A percentile compares a stretch with the other conserved stretches of the same genome.
phyloP scores from a whole-genome alignment of 2,329 filamentous ascomycete genomes.

The Fusarium decemcellulare region DNA sequence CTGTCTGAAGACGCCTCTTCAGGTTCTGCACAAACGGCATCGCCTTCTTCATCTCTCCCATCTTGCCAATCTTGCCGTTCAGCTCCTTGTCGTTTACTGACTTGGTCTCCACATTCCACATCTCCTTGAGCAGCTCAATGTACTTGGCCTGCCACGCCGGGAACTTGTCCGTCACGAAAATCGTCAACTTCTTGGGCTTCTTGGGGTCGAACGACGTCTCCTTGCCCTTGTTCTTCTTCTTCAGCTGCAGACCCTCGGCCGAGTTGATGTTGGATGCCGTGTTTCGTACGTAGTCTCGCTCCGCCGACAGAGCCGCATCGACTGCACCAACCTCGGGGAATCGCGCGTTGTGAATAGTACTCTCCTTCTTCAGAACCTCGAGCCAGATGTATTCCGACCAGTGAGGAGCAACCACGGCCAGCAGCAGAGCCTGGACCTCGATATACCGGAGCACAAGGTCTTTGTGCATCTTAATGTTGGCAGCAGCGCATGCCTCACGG shows the following conservation, averaged over 20 bases:
- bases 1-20: conserved; percentile 84
- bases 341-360: conserved; percentile 82
- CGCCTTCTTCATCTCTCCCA: conserved; percentile 94
- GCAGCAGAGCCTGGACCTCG: conserved; percentile 86
- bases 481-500: conserved; percentile 83
- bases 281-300: conserved; percentile 83
- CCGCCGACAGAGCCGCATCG: conserved; percentile 79
- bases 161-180: conserved; percentile 85
- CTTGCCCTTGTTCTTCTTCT: conserved; percentile 96
- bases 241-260: conserved; percentile 85
- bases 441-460: conserved; percentile 86
- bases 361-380: conserved; percentile 84
- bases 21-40: conserved; percentile 96
- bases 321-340: conserved; percentile 71
- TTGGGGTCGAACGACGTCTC: conserved; percentile 87
- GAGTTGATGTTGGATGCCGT: conserved; percentile 84
- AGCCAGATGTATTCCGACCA: conserved; percentile 96
- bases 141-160: conserved; percentile 94
- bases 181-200: conserved; percentile 90
- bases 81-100: conserved; percentile 85
- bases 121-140: conserved; percentile 81
- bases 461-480: conserved; percentile 88
- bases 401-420: conserved; percentile 90
- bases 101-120: conserved; percentile 74
- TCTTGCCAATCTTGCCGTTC: conserved; percentile 83